Percentiles rank a stretch among this genome's conserved stretches.
Evolutionary conservation across 1,284 basidiomycete species (phyloP).

Genomic region (Cronartium quercuum): DNA sequence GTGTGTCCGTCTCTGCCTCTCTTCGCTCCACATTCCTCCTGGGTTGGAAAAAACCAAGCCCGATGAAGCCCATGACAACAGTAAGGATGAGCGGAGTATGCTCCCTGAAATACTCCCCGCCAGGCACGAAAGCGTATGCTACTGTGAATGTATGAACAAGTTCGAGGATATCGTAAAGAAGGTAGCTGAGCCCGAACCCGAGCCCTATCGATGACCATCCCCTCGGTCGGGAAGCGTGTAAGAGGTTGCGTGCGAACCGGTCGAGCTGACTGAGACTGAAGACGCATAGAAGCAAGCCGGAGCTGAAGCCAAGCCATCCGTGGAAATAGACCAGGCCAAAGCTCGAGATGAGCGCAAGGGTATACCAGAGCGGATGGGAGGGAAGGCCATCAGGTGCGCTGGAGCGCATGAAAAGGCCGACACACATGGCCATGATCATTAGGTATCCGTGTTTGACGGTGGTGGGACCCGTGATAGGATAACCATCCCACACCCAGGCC

Average conservation of each 20-base stretch:
- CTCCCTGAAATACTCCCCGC: slow-evolving; percentile 71
- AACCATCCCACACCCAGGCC: slow-evolving; percentile 87
- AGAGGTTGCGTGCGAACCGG: slow-evolving; percentile 52
- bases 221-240: slow-evolving; percentile 42
- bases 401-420: slow-evolving; percentile 53
- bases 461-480: slow-evolving; percentile 66
- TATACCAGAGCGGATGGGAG: slow-evolving; percentile 53
- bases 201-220: slow-evolving; percentile 48
- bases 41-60: slow-evolving; percentile 30
- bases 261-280: slow-evolving; percentile 66
- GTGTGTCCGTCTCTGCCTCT: neutral
- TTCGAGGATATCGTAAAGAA: slow-evolving; percentile 62
- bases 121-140: slow-evolving; percentile 89
- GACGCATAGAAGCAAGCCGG: slow-evolving; percentile 63
- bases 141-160: slow-evolving; percentile 73
- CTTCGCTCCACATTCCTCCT: neutral
- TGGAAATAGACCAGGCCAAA: slow-evolving; percentile 59
- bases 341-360: slow-evolving; percentile 55
- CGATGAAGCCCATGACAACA: slow-evolving; percentile 42
- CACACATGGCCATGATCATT: slow-evolving; percentile 61
- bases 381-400: neutral
- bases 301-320: slow-evolving; percentile 69
- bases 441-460: slow-evolving; percentile 67
- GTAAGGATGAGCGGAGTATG: slow-evolving; percentile 60
- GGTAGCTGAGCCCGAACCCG: slow-evolving; percentile 58